These are phyloP conservation scores for Cordyceps sp. DNA, from an alignment of 2,329 filamentous ascomycete genomes.

Conservation along the genomic window DNA sequence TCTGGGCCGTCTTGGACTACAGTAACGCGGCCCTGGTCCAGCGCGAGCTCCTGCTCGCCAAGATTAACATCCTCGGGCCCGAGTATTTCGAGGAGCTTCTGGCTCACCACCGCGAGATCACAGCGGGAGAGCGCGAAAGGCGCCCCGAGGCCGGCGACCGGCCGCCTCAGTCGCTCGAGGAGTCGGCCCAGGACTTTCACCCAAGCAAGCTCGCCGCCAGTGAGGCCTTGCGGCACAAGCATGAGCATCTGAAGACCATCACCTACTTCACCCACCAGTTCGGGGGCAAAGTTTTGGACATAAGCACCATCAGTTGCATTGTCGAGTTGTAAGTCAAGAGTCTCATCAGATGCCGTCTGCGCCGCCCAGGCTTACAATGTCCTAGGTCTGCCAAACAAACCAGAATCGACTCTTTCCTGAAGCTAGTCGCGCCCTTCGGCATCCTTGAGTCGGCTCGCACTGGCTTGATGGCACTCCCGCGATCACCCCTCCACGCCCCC, in stretches of 20 bases:
- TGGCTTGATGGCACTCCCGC: conserved; percentile 89
- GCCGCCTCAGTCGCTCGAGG: conserved; percentile 24
- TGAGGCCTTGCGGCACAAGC: conserved; percentile 87
- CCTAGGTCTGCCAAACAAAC: conserved; percentile 73
- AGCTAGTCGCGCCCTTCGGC: conserved; percentile 84
- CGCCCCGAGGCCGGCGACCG: conserved; percentile 17
- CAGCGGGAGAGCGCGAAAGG: conserved; percentile 23
- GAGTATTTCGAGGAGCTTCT: conserved; percentile 98
- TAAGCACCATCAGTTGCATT: conserved; percentile 96
- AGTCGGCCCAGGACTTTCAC: conserved; percentile 58
- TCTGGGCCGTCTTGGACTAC: conserved; percentile 97
- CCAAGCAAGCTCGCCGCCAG: conserved; percentile 72
- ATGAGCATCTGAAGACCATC: conserved; percentile 91
- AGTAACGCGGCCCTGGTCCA: conserved; percentile 85
- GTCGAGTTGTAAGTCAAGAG: conserved; percentile 72
- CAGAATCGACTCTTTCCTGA: conserved; percentile 95
- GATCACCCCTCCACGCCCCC: conserved; percentile 68
- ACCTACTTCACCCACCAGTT: conserved; percentile 97
- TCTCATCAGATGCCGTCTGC: background rate
- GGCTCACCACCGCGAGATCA: conserved; percentile 86
- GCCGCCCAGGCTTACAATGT: conserved; percentile 7
- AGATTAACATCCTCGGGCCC: conserved; percentile 89
- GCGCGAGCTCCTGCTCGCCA: conserved; percentile 85
- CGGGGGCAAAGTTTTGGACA: conserved; percentile 91
- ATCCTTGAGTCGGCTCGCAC: conserved; percentile 93